Evolutionary conservation across 2,329 filamentous ascomycete species (phyloP).

Genomic region (Zymoseptoria ardabiliae): DNA sequence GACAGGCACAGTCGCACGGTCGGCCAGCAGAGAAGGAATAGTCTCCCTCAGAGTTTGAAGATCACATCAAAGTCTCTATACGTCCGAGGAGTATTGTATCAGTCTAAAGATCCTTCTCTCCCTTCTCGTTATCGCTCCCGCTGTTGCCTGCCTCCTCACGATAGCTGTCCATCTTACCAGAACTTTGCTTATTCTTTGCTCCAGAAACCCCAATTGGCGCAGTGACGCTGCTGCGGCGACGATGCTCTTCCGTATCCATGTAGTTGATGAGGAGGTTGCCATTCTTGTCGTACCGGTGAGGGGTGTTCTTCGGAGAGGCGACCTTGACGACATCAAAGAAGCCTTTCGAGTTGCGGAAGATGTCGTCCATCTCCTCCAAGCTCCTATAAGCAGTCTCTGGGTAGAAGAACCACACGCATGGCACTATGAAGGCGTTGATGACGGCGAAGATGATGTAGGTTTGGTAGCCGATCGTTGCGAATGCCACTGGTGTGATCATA

Average conservation of each 20-base stretch:
- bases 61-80: too few relatives aligned
- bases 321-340: conserved; percentile 44
- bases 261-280: conserved; percentile 50
- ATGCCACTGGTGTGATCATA: conserved; percentile 55
- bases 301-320: conserved; percentile 42
- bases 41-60: too few relatives aligned
- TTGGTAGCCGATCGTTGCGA: conserved; percentile 46
- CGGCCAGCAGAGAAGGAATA: too few relatives aligned
- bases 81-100: not conserved
- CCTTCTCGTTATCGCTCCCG: conserved; percentile 12
- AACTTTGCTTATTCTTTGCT: conserved; percentile 13
- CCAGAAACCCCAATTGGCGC: conserved; percentile 1
- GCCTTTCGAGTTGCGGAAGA: conserved; percentile 51
- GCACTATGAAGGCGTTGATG: conserved; percentile 56
- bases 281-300: conserved; percentile 50
- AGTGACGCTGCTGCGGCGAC: conserved; percentile 8
- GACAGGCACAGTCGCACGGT: too few relatives aligned
- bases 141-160: conserved; percentile 5
- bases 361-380: conserved; percentile 60
- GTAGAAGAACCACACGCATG: conserved; percentile 31
- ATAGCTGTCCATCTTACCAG: conserved; percentile 10
- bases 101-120: not conserved
- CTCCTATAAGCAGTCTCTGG: conserved; percentile 58
- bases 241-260: conserved; percentile 28
- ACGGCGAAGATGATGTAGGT: conserved; percentile 48